phyloP scores from a whole-genome alignment of 2,329 filamentous ascomycete species.

The Didymella pomorum region DNA sequence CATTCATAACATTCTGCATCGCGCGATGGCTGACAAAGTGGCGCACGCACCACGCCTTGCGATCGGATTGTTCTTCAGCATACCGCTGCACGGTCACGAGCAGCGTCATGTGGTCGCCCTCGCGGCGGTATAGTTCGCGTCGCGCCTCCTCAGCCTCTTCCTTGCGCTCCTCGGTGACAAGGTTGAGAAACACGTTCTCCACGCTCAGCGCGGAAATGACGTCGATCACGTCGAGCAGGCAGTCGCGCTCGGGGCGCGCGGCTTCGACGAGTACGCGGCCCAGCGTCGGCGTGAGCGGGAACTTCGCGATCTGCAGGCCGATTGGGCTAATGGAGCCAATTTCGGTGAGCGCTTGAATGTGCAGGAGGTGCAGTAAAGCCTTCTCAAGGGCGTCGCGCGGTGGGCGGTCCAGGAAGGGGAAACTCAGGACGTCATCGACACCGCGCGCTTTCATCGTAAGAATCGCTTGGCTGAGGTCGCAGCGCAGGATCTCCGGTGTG shows the following conservation, averaged over 20 bases:
- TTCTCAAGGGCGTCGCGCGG: conserved; percentile 80
- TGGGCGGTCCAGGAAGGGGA: conserved; percentile 86
- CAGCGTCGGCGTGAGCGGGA: conserved; percentile 83
- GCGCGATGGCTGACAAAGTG: conserved; percentile 69
- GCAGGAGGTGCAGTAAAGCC: conserved; percentile 79
- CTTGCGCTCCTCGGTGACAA: conserved; percentile 66
- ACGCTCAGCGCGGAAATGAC: conserved; percentile 74
- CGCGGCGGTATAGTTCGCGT: conserved; percentile 64
- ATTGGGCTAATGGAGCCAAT: conserved; percentile 75
- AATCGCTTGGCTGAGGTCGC: conserved; percentile 84
- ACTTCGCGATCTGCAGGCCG: conserved; percentile 79
- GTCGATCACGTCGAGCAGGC: conserved; percentile 84
- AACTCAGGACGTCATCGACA: conserved; percentile 79
- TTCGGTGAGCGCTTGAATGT: conserved; percentile 77
- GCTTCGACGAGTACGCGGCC: conserved; percentile 85
- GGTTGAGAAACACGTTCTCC: conserved; percentile 69
- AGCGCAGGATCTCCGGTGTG: conserved; percentile 87
- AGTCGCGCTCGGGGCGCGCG: conserved; percentile 72
- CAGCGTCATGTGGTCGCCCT: conserved; percentile 71
- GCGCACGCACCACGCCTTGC: conserved; percentile 66
- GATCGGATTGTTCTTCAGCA: conserved; percentile 64
- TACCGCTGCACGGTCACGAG: conserved; percentile 68
- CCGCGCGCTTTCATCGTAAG: conserved; percentile 94
- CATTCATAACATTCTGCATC: conserved; percentile 72
- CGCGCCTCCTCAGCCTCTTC: conserved; percentile 65